These are phyloP conservation scores for Myxozyma udenii DNA, from an alignment of 805 yeast species.

Conservation along the genomic window DNA sequence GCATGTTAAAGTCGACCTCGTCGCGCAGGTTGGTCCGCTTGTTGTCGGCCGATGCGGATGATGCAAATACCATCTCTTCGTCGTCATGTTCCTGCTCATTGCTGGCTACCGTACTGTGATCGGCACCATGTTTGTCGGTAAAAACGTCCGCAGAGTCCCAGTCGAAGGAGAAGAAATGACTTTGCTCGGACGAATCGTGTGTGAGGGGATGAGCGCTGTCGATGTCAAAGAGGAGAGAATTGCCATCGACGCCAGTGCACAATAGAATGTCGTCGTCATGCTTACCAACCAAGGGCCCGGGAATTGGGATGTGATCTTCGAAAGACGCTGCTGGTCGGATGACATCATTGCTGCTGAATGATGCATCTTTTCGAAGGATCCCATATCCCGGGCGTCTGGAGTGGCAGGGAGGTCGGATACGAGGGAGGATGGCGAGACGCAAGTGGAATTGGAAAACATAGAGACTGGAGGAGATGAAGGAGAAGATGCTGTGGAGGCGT, in stretches of 20 bases:
- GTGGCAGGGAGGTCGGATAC: slow-evolving; percentile 7
- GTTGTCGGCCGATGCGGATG: too few relatives aligned
- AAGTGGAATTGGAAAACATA: slow-evolving; percentile 1
- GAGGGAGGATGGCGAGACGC: slow-evolving; percentile 6
- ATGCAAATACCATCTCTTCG: too few relatives aligned
- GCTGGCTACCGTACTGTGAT: too few relatives aligned
- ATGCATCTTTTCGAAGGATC: slow-evolving; percentile 29
- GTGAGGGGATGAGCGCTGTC: too few relatives aligned
- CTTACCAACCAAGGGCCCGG: slow-evolving; percentile 26
- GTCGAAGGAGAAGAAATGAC: too few relatives aligned
- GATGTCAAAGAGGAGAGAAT: slow-evolving; percentile 18
- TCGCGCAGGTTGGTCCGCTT: too few relatives aligned
- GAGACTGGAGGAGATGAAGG: slow-evolving; percentile 1
- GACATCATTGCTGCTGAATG: slow-evolving; percentile 31
- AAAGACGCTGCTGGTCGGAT: slow-evolving; percentile 29
- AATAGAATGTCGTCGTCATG: slow-evolving; percentile 6
- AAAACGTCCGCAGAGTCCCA: too few relatives aligned
- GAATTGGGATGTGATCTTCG: slow-evolving; percentile 5
- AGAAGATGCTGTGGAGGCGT: not conserved
- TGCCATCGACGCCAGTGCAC: slow-evolving; percentile 7
- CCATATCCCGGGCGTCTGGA: slow-evolving; percentile 20
- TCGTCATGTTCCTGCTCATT: too few relatives aligned
- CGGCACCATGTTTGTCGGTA: too few relatives aligned
- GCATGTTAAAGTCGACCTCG: too few relatives aligned
- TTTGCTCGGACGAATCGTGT: too few relatives aligned